Base-by-base conservation (phyloP, 1,284 basidiomycete species). In the Fistulina hepatica region DNA sequence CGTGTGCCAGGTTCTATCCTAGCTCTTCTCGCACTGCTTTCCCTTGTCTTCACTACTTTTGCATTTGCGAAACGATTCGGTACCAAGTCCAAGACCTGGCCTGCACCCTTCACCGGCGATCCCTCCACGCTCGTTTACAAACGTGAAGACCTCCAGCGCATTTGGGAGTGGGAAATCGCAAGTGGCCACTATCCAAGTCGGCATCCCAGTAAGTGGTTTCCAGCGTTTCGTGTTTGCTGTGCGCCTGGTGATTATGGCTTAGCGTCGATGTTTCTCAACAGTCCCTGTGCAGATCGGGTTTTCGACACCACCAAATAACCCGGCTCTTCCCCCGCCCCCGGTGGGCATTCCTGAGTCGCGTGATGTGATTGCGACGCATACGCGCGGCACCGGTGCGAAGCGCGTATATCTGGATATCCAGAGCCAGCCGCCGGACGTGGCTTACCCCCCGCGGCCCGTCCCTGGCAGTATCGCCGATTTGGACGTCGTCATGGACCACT, bases 131-230 rank as follows among this genome's bases (percentile, higher is more conserved):
- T 88, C 27, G 78, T 95, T 27, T 81, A 82, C 46, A 68, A 69
- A 30, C 65, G 73, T 34, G 77, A 81, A 37, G 88, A 94, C 52
- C 54, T 93, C 26, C 79, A 81, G 48, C 71, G 77, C 49, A 84
- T 97, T 58, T 95, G 91, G 91, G 69, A 81, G 48, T 95, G 90
- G 90, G 91, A 97, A 60, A 73, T 95, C 40, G 64, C 73, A 30
- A 84, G 85, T 48, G 92, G 92, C 1, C 89, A 94, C 58, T 90
- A 91, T 61, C 91, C 92, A 2, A 89, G 83, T 57, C 69, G 72
- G 37, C 67, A 73, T 41, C 65, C 69, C 50, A 71, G 88, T 91
- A 56, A 50, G 82, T 71, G 2, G 37, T 23, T 34, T 17, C 44
- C 33, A 37, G 20, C 33, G 20, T 24, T 8, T 36, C 21, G 39